These are phyloP conservation scores for Sindora glabra DNA, from an alignment of 306 rosid species.

Conservation along the genomic window DNA sequence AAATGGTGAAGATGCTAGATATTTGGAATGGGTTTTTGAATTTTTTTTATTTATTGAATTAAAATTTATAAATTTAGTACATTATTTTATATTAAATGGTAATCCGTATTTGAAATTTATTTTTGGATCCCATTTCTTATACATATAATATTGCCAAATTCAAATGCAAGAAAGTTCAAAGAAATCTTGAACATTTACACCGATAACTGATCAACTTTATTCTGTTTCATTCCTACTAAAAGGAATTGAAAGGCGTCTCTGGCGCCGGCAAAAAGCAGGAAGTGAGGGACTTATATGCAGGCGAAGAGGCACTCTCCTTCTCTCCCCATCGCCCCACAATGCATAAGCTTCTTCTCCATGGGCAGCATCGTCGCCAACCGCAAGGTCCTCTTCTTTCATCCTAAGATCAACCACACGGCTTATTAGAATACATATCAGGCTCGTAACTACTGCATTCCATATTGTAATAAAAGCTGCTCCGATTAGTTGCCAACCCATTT, in stretches of 20 bases:
- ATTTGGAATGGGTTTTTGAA: too few relatives aligned
- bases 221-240: background rate
- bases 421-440: conserved; percentile 44
- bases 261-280: conserved; percentile 3
- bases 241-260: conserved; percentile 4
- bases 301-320: conserved; percentile 17
- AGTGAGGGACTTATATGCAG: conserved; percentile 4
- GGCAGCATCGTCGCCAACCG: conserved; percentile 60
- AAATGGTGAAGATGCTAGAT: too few relatives aligned
- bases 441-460: conserved; percentile 54
- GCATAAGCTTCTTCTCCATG: conserved; percentile 78
- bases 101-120: too few relatives aligned
- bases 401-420: conserved; percentile 36
- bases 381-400: conserved; percentile 67
- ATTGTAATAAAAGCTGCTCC: conserved; percentile 50
- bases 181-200: background rate
- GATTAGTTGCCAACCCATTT: conserved; percentile 34
- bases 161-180: background rate
- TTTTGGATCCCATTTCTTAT: too few relatives aligned
- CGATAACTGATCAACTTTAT: background rate
- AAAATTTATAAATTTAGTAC: too few relatives aligned
- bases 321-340: conserved; percentile 78
- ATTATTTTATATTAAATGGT: too few relatives aligned
- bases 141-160: too few relatives aligned
- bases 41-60: too few relatives aligned